phyloP scores from a whole-genome alignment of 352 stramenopile species.

The Pythium volutum region DNA sequence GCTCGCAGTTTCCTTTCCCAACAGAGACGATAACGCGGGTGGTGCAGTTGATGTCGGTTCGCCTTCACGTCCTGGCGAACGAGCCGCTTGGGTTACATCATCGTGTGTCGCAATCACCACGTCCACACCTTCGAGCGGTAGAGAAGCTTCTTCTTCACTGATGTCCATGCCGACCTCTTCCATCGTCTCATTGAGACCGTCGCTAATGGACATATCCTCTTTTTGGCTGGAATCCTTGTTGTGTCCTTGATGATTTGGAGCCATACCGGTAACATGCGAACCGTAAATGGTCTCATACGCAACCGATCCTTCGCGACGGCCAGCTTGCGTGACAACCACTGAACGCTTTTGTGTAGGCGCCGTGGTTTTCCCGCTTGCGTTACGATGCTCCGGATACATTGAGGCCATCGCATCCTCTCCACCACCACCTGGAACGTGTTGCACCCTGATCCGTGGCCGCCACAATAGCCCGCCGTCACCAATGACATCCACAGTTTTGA shows the following conservation, averaged over 20 bases:
- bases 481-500: not conserved
- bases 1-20: not conserved
- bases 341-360: not conserved
- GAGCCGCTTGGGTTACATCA: not conserved
- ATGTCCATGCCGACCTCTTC: not conserved
- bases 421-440: conserved; percentile 18
- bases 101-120: not conserved
- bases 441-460: conserved; percentile 16
- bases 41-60: not conserved
- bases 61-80: no score
- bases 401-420: conserved; percentile 8
- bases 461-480: conserved; percentile 16
- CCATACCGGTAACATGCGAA: not conserved
- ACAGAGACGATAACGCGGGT: not conserved
- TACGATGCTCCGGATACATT: conserved; percentile 11
- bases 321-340: not conserved
- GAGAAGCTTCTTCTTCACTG: not conserved
- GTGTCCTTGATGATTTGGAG: not conserved
- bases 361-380: not conserved
- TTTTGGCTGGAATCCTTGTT: not conserved
- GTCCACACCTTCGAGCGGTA: not conserved
- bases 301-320: not conserved
- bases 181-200: not conserved
- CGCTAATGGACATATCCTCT: not conserved
- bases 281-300: conserved; percentile 20